These are phyloP conservation scores for Clonostachys chloroleuca DNA, from an alignment of 2,329 filamentous ascomycete species.

Conservation along the genomic window DNA sequence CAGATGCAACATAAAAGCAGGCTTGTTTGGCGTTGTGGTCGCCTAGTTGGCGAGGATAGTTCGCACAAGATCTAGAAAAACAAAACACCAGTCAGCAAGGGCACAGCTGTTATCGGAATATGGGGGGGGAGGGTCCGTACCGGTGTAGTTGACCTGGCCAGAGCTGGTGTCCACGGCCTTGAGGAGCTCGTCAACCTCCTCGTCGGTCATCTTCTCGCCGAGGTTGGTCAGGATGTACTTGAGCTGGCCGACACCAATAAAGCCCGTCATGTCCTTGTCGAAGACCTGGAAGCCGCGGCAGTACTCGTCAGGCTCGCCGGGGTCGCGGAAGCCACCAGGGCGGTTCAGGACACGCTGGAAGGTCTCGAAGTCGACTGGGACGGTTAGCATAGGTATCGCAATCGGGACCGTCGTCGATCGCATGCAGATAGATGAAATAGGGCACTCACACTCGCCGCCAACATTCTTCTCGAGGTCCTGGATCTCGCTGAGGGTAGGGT, in stretches of 20 bases:
- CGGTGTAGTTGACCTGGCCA: slow-evolving; percentile 96
- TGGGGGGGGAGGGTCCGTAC: slow-evolving; percentile 41
- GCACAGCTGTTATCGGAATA: background rate
- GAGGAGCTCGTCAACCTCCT: slow-evolving; percentile 97
- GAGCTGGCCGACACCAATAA: slow-evolving; percentile 95
- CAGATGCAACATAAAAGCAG: slow-evolving; percentile 18
- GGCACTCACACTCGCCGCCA: slow-evolving; percentile 82
- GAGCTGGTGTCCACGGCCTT: slow-evolving; percentile 97
- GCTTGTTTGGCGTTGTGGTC: slow-evolving; percentile 4
- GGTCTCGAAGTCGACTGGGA: slow-evolving; percentile 89
- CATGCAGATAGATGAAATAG: background rate
- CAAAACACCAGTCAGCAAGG: no score
- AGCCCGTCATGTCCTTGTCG: slow-evolving; percentile 97
- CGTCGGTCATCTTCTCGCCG: slow-evolving; percentile 98
- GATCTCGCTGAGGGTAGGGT: slow-evolving; percentile 93
- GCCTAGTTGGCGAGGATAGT: slow-evolving; percentile 79
- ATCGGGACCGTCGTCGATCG: background rate
- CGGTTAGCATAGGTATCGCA: background rate
- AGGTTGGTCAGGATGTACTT: slow-evolving; percentile 97
- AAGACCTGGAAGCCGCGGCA: slow-evolving; percentile 99
- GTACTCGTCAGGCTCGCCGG: slow-evolving; percentile 96
- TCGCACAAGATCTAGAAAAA: slow-evolving; percentile 66
- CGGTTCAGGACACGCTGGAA: slow-evolving; percentile 97
- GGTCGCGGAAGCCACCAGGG: slow-evolving; percentile 95
- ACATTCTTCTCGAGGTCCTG: slow-evolving; percentile 86